Evolutionary conservation across 164 flowering plant genomes (phyloP).

Genomic region (Dillenia suffruticosa): DNA sequence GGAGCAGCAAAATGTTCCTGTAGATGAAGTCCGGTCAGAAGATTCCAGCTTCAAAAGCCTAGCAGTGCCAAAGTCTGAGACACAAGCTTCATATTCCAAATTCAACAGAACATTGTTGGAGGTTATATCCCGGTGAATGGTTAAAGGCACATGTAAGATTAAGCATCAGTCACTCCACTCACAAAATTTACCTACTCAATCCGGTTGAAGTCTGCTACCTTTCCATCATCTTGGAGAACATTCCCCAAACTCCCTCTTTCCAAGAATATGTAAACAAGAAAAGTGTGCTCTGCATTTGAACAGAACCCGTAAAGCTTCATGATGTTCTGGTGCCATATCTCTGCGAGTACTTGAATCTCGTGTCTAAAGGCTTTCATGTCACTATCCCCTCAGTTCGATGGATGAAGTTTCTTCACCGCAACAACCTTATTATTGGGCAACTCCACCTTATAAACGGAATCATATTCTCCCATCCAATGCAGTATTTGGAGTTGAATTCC

Average conservation of each 20-base stretch:
- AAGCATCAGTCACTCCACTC: background rate
- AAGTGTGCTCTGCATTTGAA: no score
- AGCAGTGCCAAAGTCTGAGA: conserved; percentile 8
- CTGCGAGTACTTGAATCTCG: no score
- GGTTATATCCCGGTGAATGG: conserved; percentile 7
- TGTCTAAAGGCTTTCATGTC: no score
- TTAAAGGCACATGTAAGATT: conserved; percentile 1
- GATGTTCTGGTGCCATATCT: no score
- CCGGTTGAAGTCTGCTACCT: conserved; percentile 1
- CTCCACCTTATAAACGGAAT: no score
- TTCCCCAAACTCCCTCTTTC: background rate
- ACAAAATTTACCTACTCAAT: background rate
- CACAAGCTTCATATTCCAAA: background rate
- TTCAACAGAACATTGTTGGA: background rate
- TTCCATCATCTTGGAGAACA: background rate
- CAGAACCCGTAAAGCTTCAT: no score
- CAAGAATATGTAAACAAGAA: no score
- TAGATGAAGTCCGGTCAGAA: background rate
- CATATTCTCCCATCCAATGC: no score
- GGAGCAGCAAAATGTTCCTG: background rate
- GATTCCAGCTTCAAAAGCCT: background rate
- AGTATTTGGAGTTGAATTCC: no score
- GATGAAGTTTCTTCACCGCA: background rate
- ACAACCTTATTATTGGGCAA: no score
- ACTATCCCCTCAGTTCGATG: no score